Conservation (phyloP, 768 basidiomycete species). For the Crassisporium funariophilum region DNA sequence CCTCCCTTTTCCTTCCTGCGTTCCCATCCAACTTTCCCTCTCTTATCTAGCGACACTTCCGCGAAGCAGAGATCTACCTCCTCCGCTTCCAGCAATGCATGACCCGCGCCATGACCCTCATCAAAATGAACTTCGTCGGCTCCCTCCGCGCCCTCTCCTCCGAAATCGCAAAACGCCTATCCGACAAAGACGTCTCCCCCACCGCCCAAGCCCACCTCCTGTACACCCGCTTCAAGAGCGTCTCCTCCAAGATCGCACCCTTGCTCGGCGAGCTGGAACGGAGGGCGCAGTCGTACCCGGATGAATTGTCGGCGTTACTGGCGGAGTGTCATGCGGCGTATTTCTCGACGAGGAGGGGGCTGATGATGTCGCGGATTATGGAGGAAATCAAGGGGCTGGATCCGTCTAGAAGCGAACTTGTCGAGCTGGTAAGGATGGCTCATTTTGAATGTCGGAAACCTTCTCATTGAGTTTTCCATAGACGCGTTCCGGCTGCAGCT, state of each 20-base stretch:
- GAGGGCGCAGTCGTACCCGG: conserved; percentile 72
- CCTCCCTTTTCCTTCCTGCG: not conserved
- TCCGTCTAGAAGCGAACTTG: conserved; percentile 77
- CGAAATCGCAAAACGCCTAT: conserved; percentile 75
- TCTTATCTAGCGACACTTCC: conserved; percentile 73
- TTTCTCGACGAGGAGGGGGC: conserved; percentile 67
- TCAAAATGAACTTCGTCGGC: conserved; percentile 95
- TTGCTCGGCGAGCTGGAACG: conserved; percentile 86
- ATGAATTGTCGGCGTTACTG: conserved; percentile 80
- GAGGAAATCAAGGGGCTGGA: conserved; percentile 86
- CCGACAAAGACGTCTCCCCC: conserved; percentile 81
- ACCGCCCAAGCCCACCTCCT: conserved; percentile 84
- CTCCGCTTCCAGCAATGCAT: conserved; percentile 98
- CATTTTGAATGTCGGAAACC: not conserved
- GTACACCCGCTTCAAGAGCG: conserved; percentile 83
- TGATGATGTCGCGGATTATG: conserved; percentile 72
- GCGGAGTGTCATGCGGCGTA: conserved; percentile 89
- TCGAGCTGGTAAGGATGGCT: conserved; percentile 67
- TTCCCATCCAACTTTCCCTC: not conserved
- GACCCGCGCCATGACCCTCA: conserved; percentile 96
- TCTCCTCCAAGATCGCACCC: conserved; percentile 72
- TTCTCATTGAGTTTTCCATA: conserved; percentile 28
- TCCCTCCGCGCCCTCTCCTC: conserved; percentile 76
- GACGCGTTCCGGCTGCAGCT: conserved; percentile 92
- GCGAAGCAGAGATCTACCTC: conserved; percentile 92